These are phyloP conservation scores for Pichia sp. DNA, from an alignment of 1,139 yeast genomes.

Conservation along the genomic window DNA sequence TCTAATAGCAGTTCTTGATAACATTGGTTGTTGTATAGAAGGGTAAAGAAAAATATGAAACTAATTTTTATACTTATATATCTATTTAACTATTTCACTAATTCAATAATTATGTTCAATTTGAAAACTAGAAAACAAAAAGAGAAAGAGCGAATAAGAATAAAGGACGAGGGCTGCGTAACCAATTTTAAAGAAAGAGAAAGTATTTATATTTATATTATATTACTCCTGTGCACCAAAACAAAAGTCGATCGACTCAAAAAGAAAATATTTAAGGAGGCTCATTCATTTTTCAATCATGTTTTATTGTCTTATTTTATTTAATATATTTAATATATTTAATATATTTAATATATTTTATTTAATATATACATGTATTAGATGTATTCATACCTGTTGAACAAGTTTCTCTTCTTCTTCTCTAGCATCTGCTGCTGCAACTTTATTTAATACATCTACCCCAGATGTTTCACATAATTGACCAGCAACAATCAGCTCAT, in stretches of 20 bases:
- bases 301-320: too few species aligned
- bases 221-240: too few species aligned
- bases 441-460: slow-evolving; percentile 68
- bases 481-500: slow-evolving; percentile 80
- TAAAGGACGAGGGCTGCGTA: not conserved
- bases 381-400: not conserved
- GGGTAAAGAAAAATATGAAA: not conserved
- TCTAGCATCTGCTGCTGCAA: slow-evolving; percentile 73
- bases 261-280: too few species aligned
- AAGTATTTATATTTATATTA: too few species aligned
- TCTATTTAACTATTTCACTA: too few species aligned
- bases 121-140: not conserved
- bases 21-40: slow-evolving; percentile 10
- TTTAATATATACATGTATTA: too few species aligned
- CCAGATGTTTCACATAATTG: slow-evolving; percentile 79
- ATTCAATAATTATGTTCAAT: too few species aligned
- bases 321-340: too few species aligned
- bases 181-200: not conserved
- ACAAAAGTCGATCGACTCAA: too few species aligned
- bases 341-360: too few species aligned
- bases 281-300: too few species aligned
- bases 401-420: slow-evolving; percentile 52
- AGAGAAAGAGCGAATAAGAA: not conserved
- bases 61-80: too few species aligned
- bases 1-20: slow-evolving; percentile 18